Base-by-base conservation (phyloP, 306 rosid species). In the Gastrolobium bilobum region DNA sequence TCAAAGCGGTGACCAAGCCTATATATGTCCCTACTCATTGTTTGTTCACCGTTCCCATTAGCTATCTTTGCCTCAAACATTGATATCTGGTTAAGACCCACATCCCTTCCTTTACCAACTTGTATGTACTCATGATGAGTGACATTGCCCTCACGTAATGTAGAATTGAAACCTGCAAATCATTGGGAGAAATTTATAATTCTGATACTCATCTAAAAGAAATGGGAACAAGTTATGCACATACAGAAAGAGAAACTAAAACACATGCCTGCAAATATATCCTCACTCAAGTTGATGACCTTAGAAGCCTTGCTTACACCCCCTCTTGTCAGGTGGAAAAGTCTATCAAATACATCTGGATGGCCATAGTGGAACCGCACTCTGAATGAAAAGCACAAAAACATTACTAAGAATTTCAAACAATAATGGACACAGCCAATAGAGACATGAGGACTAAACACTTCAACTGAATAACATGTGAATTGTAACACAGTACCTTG, bases 311-410 rank as follows among this genome's bases (percentile, higher is more conserved):
- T 95, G 92, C 99, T 95, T 54, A 95, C 82, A 56, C 99, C 99
- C 39, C 99, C 99, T 92, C 99, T 91, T 69, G 99, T 88, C 80
- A 95, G 88, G 91, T 95, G 99, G 83, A 95, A 95, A 43, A 95
- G 88, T 76, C 99, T 86, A 63, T 94, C 97, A 68, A 94, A 94
- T 31, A 94, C 95, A 83, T 94, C 99, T n/a, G 99, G 99, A 76
- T 94, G 99, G 65, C 99, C 99, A 70, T 95, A 95, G 81, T 95
- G 99, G 94, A 95, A 95, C 77, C 99, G 89, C 76, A 92, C 98
- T 78, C 99, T 95, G 92, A 87, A 88, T 52, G 84, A 80, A 79
- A 84, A 77, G 75, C 52, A 83, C 44, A 67, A 62, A 76, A 60
- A 40, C 39, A 73, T 43, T 26, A 77, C 11, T 53, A 14, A 67